Base-by-base conservation (phyloP, 495 filamentous ascomycete species). In the Tuber aestivum region DNA sequence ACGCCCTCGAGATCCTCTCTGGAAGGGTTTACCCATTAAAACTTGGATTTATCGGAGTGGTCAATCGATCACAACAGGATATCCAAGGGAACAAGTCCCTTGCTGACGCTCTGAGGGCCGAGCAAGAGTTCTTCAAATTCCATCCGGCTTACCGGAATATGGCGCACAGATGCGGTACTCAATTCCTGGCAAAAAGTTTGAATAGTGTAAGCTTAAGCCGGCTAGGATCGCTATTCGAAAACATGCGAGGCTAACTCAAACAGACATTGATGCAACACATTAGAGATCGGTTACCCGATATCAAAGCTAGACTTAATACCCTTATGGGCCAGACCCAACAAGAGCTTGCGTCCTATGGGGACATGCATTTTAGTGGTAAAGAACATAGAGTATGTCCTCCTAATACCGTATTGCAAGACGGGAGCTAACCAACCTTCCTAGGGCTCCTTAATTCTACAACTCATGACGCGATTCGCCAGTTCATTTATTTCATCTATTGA, bases 291-390 rank as follows among this genome's bases (percentile, higher is more conserved):
- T 84, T 99, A 72, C 95, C 95, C 6, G 95, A 99, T 84, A 99
- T 99, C 85, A 99, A 99, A 84, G 95, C 95, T 38, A 90, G 95
- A 41, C 87, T 99, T 50, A 99, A 99, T 81, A 99, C 95, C 0
- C 84, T 99, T 72, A 99, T 99, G 96, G 95, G 95, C 9, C 95
- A 99, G 83, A 99, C 95, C 35, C 96, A 99, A 80, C 95, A 99
- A 85, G 95, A 99, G 83, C 89, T 99, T 70, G 96, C 95, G 40
- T 97, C 94, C 84, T 99, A 99, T 82, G 95, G 95, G 27, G 95
- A 97, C 84, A 97, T 95, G 86, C 93, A 97, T 75, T 99, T 99
- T 82, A 97, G 93, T 76, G 95, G 95, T 72, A 97, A 97, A 83
- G 95, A 98, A 82, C 95, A 99, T 80, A 88, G 96, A 50, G 81